Evolutionary conservation across 2,329 filamentous ascomycete species (phyloP).

Genomic region (Pseudohalonectria lignicola): DNA sequence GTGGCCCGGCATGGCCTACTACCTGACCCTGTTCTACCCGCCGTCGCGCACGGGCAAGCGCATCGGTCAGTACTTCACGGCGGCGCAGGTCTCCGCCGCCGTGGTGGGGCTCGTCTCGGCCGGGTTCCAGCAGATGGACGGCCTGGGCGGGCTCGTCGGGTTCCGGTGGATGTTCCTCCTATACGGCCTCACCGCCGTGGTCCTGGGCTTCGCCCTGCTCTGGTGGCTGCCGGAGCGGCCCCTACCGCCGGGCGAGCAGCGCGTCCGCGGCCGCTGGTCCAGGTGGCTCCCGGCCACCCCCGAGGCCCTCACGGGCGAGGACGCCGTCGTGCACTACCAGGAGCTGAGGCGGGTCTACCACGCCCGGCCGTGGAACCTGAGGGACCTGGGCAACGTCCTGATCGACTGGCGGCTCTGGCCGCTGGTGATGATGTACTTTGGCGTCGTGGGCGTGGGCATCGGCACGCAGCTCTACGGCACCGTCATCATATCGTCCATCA

Average conservation of each 20-base stretch:
- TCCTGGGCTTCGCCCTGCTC: constrained; percentile 61
- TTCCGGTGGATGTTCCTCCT: constrained; percentile 91
- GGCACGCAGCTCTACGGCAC: constrained; percentile 82
- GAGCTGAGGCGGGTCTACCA: constrained; percentile 76
- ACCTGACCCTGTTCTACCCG: constrained; percentile 84
- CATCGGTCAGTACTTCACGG: constrained; percentile 80
- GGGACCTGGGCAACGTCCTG: constrained; percentile 59
- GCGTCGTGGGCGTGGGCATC: constrained; percentile 85
- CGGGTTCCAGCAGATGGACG: constrained; percentile 87
- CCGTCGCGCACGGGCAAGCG: constrained; percentile 77
- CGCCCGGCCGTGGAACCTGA: constrained; percentile 58
- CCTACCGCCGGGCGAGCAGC: constrained; percentile 55
- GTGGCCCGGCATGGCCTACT: constrained; percentile 94
- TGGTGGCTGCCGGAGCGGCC: constrained; percentile 91
- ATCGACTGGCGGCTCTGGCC: constrained; percentile 87
- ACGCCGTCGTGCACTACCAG: constrained; percentile 72
- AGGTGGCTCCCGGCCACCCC: constrained; percentile 57
- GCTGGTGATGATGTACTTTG: constrained; percentile 83
- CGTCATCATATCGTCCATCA: constrained; percentile 73
- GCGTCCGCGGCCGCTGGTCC: constrained; percentile 36
- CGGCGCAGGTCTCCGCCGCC: constrained; percentile 77
- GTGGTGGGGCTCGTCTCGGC: constrained; percentile 85
- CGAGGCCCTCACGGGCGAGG: constrained; percentile 64
- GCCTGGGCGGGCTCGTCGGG: constrained; percentile 61
- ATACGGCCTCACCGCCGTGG: constrained; percentile 65